phyloP scores from a whole-genome alignment of 768 basidiomycete genomes.

The Suillus tomentosus region DNA sequence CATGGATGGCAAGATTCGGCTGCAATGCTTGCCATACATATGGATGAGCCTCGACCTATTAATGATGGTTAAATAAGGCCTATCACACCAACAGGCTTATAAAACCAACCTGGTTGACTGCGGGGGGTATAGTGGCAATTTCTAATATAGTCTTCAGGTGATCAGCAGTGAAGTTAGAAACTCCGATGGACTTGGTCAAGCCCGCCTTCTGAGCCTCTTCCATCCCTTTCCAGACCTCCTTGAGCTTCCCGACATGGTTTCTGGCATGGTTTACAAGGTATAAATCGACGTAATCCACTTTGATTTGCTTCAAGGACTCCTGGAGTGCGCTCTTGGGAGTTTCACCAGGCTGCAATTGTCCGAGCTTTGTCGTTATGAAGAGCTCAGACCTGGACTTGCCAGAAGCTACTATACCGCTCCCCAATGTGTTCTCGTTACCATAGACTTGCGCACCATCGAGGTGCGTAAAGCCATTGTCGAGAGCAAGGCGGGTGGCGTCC shows the following conservation, averaged over 20 bases:
- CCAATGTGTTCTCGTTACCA: constrained; percentile 55
- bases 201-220: constrained; percentile 53
- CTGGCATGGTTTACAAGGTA: constrained; percentile 60
- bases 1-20: constrained; percentile 35
- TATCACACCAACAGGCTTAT: background rate
- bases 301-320: constrained; percentile 55
- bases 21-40: constrained; percentile 48
- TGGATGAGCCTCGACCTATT: constrained; percentile 55
- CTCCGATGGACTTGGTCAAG: constrained; percentile 46
- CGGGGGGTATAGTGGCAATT: constrained; percentile 46
- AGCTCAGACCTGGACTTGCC: constrained; percentile 56
- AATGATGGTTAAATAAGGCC: background rate
- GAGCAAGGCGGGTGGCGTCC: constrained; percentile 43
- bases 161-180: constrained; percentile 53
- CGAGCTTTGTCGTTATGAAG: constrained; percentile 64
- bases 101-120: constrained; percentile 52
- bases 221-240: constrained; percentile 60
- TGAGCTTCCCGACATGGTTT: constrained; percentile 43
- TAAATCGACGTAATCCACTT: constrained; percentile 59
- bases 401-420: constrained; percentile 50
- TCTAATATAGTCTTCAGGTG: constrained; percentile 47
- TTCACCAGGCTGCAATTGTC: constrained; percentile 35
- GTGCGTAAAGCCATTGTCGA: constrained; percentile 59
- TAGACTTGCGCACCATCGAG: constrained; percentile 68
- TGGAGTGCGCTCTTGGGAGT: constrained; percentile 51